phyloP scores from a whole-genome alignment of 2,329 filamentous ascomycete species.

The Fusarium begoniae region DNA sequence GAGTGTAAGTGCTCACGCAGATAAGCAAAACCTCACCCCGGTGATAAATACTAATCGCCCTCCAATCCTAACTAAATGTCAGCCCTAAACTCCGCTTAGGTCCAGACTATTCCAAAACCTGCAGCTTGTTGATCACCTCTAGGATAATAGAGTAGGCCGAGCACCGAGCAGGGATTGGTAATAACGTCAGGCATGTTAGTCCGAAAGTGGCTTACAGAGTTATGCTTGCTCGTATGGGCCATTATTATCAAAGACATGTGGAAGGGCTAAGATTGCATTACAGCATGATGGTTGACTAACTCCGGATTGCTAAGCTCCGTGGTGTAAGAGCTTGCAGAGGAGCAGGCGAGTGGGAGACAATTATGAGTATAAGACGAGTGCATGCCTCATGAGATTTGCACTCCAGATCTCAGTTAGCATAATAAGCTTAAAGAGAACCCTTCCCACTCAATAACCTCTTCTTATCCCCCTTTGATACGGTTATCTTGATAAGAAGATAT shows the following conservation, averaged over 20 bases:
- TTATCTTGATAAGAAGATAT: neutral
- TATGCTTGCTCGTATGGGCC: neutral
- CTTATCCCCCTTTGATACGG: neutral
- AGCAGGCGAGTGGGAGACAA: neutral
- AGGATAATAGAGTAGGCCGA: conserved; percentile 12
- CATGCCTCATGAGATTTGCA: neutral
- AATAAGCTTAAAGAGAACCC: conserved; percentile 12
- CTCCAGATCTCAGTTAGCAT: neutral
- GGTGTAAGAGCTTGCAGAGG: neutral
- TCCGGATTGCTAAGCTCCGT: conserved; percentile 27
- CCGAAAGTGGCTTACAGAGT: conserved; percentile 25
- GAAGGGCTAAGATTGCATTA: neutral
- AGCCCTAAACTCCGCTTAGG: conserved; percentile 39
- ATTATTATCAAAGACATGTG: neutral
- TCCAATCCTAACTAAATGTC: conserved; percentile 11
- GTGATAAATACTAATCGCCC: conserved; percentile 38
- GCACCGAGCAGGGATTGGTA: conserved; percentile 38
- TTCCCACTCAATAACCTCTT: neutral
- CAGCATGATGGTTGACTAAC: neutral
- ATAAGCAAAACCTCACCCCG: conserved; percentile 9
- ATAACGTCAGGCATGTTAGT: conserved; percentile 24
- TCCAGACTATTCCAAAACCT: conserved; percentile 18
- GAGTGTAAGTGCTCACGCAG: neutral
- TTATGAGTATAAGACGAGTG: conserved; percentile 31
- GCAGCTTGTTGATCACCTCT: neutral